phyloP scores from a whole-genome alignment of 108 stramenopile species.

The Bacterosira constricta region DNA sequence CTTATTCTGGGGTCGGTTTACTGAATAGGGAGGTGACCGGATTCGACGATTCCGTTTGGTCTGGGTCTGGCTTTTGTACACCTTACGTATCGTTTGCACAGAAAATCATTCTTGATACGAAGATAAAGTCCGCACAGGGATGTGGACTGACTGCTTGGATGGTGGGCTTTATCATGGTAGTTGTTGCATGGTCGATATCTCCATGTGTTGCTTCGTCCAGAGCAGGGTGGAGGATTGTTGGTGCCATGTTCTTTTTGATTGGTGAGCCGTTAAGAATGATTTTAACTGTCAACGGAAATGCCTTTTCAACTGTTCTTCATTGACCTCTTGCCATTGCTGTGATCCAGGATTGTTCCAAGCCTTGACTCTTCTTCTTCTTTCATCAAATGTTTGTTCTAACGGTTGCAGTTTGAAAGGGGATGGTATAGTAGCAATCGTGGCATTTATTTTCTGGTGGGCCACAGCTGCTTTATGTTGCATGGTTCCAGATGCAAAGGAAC shows the following conservation, averaged over 20 bases:
- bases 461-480: no score
- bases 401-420: neutral
- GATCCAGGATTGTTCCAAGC: conserved; percentile 12
- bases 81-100: neutral
- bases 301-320: no score
- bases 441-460: no score
- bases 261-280: no score
- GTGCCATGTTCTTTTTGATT: neutral
- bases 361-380: conserved; percentile 4
- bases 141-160: conserved; percentile 1
- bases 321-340: no score
- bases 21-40: neutral
- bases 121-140: neutral
- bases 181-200: conserved; percentile 2
- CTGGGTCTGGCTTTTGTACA: no score
- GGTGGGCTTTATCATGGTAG: neutral
- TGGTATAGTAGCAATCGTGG: no score
- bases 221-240: conserved; percentile 7
- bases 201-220: neutral
- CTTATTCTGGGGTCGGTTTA: neutral
- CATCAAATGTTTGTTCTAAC: neutral
- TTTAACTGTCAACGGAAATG: no score
- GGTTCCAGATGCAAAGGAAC: no score
- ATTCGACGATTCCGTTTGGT: no score
- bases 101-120: neutral